Conservation (phyloP, 805 yeast species). For the Candida nemodendra region DNA sequence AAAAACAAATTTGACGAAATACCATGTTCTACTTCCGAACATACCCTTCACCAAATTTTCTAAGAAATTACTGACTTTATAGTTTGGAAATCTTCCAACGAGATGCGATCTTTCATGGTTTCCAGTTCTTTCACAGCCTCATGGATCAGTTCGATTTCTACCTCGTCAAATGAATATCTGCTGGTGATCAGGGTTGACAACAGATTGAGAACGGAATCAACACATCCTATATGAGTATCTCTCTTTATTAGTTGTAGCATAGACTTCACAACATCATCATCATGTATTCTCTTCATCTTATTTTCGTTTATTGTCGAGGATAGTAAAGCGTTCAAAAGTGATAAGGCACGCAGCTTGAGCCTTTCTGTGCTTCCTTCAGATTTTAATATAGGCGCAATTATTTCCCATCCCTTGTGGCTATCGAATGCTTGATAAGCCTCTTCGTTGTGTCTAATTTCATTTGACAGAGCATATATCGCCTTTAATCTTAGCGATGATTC, state of each 20-base stretch:
- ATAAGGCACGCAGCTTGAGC: constrained; percentile 51
- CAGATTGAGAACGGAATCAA: constrained; percentile 57
- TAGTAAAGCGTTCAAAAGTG: constrained; percentile 48
- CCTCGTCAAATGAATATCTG: constrained; percentile 44
- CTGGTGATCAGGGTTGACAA: constrained; percentile 44
- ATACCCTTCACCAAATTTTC: constrained; percentile 4
- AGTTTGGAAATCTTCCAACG: constrained; percentile 51
- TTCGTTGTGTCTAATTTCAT: constrained; percentile 66
- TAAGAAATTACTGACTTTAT: constrained; percentile 42
- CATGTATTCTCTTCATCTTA: constrained; percentile 38
- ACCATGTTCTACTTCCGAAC: too few relatives aligned
- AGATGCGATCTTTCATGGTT: constrained; percentile 45
- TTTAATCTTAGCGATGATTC: constrained; percentile 48
- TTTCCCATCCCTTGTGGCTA: constrained; percentile 59
- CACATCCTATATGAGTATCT: constrained; percentile 45
- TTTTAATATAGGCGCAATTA: constrained; percentile 35
- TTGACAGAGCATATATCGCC: constrained; percentile 75
- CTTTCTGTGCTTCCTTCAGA: constrained; percentile 31
- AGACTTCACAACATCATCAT: constrained; percentile 33
- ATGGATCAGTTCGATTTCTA: constrained; percentile 39
- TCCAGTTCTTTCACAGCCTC: constrained; percentile 39
- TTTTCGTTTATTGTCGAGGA: constrained; percentile 49
- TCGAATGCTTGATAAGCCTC: constrained; percentile 57
- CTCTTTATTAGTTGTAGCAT: constrained; percentile 33
- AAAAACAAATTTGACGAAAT: constrained; percentile 2